Evolutionary conservation across 2,329 filamentous ascomycete species (phyloP).

Genomic region (Hypomyces rosellus): DNA sequence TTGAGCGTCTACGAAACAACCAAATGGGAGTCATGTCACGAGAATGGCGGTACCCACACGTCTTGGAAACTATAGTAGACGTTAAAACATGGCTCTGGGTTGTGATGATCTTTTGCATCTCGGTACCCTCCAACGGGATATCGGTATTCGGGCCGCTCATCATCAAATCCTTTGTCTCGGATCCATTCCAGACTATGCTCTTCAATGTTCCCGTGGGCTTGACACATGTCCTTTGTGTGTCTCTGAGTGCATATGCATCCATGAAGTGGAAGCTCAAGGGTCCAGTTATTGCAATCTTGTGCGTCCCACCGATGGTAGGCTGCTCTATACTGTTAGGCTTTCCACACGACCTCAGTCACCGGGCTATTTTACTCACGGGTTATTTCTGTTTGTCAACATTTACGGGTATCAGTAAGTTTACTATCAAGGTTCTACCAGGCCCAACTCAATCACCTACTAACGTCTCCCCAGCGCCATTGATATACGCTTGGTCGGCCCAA

Average conservation of each 20-base stretch:
- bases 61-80: slow-evolving; percentile 48
- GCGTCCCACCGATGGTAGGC: slow-evolving; percentile 51
- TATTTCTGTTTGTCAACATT: slow-evolving; percentile 56
- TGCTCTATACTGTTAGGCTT: slow-evolving; percentile 48
- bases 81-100: slow-evolving; percentile 58
- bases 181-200: slow-evolving; percentile 49
- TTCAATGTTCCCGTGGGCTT: slow-evolving; percentile 57
- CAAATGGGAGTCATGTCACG: slow-evolving; percentile 48
- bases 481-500: slow-evolving; percentile 55
- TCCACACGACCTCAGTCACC: slow-evolving; percentile 38
- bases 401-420: slow-evolving; percentile 32
- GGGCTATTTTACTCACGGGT: slow-evolving; percentile 45
- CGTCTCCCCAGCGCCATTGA: slow-evolving; percentile 39
- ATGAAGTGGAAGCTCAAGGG: slow-evolving; percentile 51
- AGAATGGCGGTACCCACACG: slow-evolving; percentile 45
- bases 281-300: slow-evolving; percentile 47
- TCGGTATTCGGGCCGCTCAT: slow-evolving; percentile 55
- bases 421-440: slow-evolving; percentile 13
- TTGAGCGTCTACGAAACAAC: slow-evolving; percentile 49
- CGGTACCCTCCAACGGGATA: slow-evolving; percentile 51
- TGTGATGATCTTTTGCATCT: slow-evolving; percentile 47
- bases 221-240: slow-evolving; percentile 53
- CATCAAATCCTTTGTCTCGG: slow-evolving; percentile 52
- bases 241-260: slow-evolving; percentile 50
- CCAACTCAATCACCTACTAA: slow-evolving; percentile 12